Conservation (phyloP, 2,329 filamentous ascomycete genomes). For the Pestalotiopsis sp. region DNA sequence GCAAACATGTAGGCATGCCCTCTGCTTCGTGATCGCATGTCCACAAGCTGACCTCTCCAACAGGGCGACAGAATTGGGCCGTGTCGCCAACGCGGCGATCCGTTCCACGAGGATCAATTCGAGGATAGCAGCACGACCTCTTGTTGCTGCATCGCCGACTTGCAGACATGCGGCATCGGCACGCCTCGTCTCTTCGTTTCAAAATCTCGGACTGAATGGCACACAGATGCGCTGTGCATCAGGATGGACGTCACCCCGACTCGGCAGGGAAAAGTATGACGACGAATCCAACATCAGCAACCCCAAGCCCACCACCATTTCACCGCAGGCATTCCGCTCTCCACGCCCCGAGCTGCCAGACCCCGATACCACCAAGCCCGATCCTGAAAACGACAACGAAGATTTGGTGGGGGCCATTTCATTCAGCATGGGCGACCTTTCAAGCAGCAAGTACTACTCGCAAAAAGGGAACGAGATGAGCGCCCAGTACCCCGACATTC, state of each 20-base stretch:
- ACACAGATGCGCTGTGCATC: constrained; percentile 20
- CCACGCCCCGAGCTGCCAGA: not conserved
- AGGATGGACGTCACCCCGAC: constrained; percentile 18
- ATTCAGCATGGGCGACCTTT: constrained; percentile 17
- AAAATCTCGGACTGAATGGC: constrained; percentile 2
- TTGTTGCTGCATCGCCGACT: not conserved
- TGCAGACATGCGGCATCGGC: not conserved
- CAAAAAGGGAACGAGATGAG: constrained; percentile 8
- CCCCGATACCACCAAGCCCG: not conserved
- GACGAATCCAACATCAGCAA: constrained; percentile 11
- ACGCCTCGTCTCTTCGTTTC: not conserved
- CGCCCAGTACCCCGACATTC: constrained; percentile 31
- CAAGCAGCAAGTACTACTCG: constrained; percentile 16
- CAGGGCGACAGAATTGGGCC: constrained; percentile 17
- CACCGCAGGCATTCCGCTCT: not conserved
- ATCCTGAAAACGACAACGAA: not conserved
- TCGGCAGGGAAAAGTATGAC: not conserved
- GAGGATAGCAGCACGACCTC: not conserved
- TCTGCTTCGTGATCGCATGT: not conserved
- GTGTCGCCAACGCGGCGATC: constrained; percentile 17
- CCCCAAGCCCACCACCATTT: constrained; percentile 3
- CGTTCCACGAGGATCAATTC: constrained; percentile 6
- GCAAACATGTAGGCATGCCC: constrained; percentile 12
- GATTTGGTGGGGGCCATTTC: not conserved
- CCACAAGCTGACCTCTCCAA: not conserved